Evolutionary conservation across 352 stramenopile genomes (phyloP).

Genomic region (Globisporangium canariense): DNA sequence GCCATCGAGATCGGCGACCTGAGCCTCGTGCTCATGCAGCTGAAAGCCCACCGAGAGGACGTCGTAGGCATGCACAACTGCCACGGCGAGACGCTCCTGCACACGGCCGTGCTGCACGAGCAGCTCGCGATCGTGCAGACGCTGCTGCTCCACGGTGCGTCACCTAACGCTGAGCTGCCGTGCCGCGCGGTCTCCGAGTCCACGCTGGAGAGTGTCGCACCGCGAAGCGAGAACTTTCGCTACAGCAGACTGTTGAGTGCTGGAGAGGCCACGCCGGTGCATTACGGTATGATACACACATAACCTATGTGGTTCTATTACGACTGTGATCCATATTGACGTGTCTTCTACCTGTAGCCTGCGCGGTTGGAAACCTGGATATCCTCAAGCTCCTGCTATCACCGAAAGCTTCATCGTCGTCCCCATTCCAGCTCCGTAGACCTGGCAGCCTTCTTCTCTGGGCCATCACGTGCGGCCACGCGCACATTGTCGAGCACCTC

Average conservation of each 20-base stretch:
- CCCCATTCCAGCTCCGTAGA: conserved; percentile 22
- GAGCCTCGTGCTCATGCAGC: conserved; percentile 20
- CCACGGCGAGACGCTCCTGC: conserved; percentile 64
- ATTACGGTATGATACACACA: conserved; percentile 39
- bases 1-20: conserved; percentile 54
- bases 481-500: conserved; percentile 41
- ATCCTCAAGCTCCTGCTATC: conserved; percentile 58
- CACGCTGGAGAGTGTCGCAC: conserved; percentile 46
- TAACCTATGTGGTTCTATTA: background rate
- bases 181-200: conserved; percentile 20
- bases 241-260: conserved; percentile 50
- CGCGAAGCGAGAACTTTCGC: conserved; percentile 51
- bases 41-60: conserved; percentile 10
- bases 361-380: conserved; percentile 45
- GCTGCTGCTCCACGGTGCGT: conserved; percentile 48
- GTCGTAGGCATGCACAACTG: conserved; percentile 25
- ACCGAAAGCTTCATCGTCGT: conserved; percentile 8
- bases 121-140: conserved; percentile 45
- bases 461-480: conserved; percentile 50
- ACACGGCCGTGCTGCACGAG: conserved; percentile 60
- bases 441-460: conserved; percentile 58
- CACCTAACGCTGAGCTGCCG: conserved; percentile 33
- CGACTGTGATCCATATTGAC: background rate
- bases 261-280: conserved; percentile 54
- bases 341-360: conserved; percentile 22